phyloP scores from a whole-genome alignment of 1,139 yeast genomes.

The Candida mesenterica region DNA sequence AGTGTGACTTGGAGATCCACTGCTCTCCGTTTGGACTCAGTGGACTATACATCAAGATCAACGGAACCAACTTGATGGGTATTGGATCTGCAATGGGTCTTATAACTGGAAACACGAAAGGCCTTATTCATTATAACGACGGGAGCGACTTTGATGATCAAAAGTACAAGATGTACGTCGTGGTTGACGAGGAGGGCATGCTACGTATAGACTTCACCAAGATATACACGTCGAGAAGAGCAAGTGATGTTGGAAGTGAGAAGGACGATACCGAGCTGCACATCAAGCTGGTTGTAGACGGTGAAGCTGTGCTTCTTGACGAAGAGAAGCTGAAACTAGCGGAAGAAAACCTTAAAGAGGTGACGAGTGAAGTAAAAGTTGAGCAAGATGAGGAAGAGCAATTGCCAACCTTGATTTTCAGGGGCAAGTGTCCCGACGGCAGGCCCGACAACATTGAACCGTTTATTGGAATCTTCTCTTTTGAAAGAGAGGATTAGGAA shows the following conservation, averaged over 20 bases:
- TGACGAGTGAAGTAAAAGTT: too few species aligned
- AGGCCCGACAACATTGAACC: conserved; percentile 54
- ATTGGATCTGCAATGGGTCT: conserved; percentile 61
- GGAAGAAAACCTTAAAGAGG: conserved; percentile 6
- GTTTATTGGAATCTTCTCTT: conserved; percentile 55
- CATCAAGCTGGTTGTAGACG: background rate
- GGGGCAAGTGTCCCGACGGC: conserved; percentile 56
- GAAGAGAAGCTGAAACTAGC: background rate
- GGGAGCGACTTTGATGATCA: conserved; percentile 47
- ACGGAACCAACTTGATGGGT: conserved; percentile 53
- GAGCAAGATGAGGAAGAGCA: conserved; percentile 10
- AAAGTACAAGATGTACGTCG: conserved; percentile 53
- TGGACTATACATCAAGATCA: conserved; percentile 51
- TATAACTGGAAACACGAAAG: conserved; percentile 52
- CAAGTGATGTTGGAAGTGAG: conserved; percentile 4
- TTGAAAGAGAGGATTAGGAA: conserved; percentile 40
- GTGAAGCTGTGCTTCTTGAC: conserved; percentile 2
- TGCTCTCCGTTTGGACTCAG: conserved; percentile 61
- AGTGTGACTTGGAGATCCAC: conserved; percentile 54
- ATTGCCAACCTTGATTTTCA: conserved; percentile 47
- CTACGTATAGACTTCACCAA: conserved; percentile 55
- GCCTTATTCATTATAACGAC: conserved; percentile 51
- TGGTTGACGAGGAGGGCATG: conserved; percentile 48
- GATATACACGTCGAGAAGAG: conserved; percentile 30
- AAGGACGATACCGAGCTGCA: too few species aligned